A percentile compares a stretch with the other conserved stretches of the same genome.
Evolutionary conservation across 2,329 filamentous ascomycete genomes (phyloP).

Genomic region (Xylaria digitata): DNA sequence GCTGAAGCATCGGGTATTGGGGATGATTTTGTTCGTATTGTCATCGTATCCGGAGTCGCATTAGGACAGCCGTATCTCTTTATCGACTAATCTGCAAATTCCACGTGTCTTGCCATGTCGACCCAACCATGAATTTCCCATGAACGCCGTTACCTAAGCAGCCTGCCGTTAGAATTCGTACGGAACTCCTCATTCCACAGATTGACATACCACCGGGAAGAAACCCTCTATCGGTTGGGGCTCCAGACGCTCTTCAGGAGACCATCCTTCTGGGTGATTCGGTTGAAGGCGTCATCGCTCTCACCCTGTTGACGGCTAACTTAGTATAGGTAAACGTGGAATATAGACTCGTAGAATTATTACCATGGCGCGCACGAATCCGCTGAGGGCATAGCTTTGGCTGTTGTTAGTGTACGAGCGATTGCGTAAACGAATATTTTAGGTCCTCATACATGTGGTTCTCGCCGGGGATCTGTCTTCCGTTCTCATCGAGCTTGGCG

Average conservation of each 20-base stretch:
- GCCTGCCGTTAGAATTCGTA: conserved; percentile 26
- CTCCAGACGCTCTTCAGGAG: conserved; percentile 98
- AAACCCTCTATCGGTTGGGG: conserved; percentile 68
- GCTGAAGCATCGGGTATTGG: conserved; percentile 34
- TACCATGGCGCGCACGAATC: conserved; percentile 91
- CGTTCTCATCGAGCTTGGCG: conserved; percentile 99
- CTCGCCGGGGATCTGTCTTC: conserved; percentile 77
- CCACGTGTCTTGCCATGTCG: conserved; percentile 48
- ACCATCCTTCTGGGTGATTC: conserved; percentile 94
- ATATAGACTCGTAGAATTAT: neutral
- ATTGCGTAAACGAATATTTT: neutral
- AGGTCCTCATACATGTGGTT: conserved; percentile 38
- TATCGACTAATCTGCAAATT: conserved; percentile 50
- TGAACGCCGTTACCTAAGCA: conserved; percentile 46
- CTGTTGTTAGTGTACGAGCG: conserved; percentile 74
- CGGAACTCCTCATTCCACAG: neutral
- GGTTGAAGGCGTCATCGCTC: conserved; percentile 96
- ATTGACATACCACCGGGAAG: conserved; percentile 40
- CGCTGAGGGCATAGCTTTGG: conserved; percentile 96
- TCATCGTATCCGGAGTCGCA: conserved; percentile 39
- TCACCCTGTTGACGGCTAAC: conserved; percentile 69
- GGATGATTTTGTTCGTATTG: conserved; percentile 46
- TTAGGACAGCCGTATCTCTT: conserved; percentile 41
- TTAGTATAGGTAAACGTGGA: neutral
- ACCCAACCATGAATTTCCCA: conserved; percentile 46